phyloP scores from a whole-genome alignment of 164 flowering plant genomes.

The Buxus sempervirens region DNA sequence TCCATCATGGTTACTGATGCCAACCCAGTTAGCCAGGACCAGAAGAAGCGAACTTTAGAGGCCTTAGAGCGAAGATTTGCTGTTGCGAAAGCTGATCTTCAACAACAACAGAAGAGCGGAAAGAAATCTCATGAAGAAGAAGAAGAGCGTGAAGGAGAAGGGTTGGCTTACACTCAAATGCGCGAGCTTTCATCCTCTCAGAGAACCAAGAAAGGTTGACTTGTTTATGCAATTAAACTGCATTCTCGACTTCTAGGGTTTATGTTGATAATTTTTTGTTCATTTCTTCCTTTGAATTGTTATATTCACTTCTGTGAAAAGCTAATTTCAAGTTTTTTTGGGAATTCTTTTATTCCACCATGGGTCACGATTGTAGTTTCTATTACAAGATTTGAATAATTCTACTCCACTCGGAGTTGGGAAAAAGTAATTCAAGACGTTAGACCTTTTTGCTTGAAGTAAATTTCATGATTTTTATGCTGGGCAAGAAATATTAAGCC shows the following conservation, averaged over 20 bases:
- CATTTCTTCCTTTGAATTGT: no score
- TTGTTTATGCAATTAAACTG: neutral
- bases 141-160: constrained; percentile 11
- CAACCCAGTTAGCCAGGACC: constrained; percentile 23
- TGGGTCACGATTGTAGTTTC: no score
- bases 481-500: no score
- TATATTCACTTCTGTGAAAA: no score
- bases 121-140: constrained; percentile 18
- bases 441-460: no score
- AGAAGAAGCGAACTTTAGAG: constrained; percentile 50
- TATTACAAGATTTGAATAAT: no score
- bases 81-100: constrained; percentile 50
- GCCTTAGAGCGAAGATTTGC: constrained; percentile 70
- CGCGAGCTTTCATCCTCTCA: neutral
- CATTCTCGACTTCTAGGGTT: neutral
- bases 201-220: constrained; percentile 33
- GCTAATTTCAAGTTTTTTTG: no score
- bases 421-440: no score
- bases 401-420: no score
- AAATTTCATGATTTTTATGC: no score
- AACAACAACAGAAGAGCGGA: constrained; percentile 35
- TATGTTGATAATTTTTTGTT: no score
- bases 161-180: constrained; percentile 3
- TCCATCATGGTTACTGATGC: constrained; percentile 22
- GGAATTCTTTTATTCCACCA: no score